A percentile compares a stretch with the other conserved stretches of the same genome.
Conservation (phyloP, 305 asterid species). For the Fraxinus greggii region DNA sequence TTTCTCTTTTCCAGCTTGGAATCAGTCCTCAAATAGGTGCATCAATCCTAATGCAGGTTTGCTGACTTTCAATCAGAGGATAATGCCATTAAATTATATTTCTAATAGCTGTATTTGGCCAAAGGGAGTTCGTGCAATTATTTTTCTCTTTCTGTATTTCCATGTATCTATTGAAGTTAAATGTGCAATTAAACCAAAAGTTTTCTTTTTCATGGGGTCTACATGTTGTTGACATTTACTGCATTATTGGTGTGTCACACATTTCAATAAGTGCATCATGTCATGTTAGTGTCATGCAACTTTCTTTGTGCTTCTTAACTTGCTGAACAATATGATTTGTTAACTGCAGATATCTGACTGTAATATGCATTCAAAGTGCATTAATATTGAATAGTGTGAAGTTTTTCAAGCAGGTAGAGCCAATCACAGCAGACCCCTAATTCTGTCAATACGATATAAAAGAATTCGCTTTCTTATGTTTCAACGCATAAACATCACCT, state of each 20-base stretch:
- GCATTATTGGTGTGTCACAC: not conserved
- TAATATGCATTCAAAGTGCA: not conserved
- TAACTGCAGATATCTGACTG: not conserved
- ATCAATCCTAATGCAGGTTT: slow-evolving; percentile 94
- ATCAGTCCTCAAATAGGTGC: slow-evolving; percentile 97
- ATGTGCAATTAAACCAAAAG: not conserved
- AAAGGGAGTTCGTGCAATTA: not conserved
- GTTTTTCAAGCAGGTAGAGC: not conserved
- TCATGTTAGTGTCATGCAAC: not conserved
- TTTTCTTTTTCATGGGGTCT: not conserved
- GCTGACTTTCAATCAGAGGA: slow-evolving; percentile 15
- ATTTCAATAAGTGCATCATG: not conserved
- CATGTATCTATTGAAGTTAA: not conserved
- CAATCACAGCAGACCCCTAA: not conserved
- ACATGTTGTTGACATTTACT: not conserved
- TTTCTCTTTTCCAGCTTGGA: slow-evolving; percentile 93
- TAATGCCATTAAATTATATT: not conserved
- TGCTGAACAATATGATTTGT: not conserved
- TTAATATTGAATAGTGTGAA: not conserved
- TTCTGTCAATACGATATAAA: not conserved
- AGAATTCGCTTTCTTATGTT: not conserved
- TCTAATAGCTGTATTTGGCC: not conserved
- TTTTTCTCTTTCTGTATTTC: not conserved
- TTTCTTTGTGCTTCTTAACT: not conserved
- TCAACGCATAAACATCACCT: not conserved